Evolutionary conservation across 1,284 basidiomycete species (phyloP).

Genomic region (Ceratobasidium sp.): DNA sequence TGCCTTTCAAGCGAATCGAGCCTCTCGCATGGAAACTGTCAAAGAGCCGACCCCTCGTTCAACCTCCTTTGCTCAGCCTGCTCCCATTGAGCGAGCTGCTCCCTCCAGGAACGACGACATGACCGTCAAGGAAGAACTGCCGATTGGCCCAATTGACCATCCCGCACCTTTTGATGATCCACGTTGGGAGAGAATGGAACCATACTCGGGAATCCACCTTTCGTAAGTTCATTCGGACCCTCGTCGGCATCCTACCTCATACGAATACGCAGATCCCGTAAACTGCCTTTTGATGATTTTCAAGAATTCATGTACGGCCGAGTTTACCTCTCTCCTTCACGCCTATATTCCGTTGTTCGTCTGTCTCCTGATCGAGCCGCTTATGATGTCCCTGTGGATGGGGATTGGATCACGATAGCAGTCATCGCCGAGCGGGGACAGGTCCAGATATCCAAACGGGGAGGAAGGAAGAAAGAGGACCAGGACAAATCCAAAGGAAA

Average conservation of each 20-base stretch:
- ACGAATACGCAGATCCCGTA: slow-evolving; percentile 69
- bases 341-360: slow-evolving; percentile 86
- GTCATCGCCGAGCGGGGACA: slow-evolving; percentile 88
- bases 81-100: slow-evolving; percentile 12
- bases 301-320: slow-evolving; percentile 87
- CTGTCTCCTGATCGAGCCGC: slow-evolving; percentile 81
- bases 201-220: slow-evolving; percentile 89
- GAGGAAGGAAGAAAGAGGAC: slow-evolving; percentile 39
- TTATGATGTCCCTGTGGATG: slow-evolving; percentile 90
- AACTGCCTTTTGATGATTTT: slow-evolving; percentile 78
- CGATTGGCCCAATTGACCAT: slow-evolving; percentile 80
- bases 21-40: slow-evolving; percentile 3
- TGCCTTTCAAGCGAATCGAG: slow-evolving; percentile 33
- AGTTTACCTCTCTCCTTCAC: slow-evolving; percentile 88
- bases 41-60: slow-evolving; percentile 48
- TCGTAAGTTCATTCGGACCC: slow-evolving; percentile 65
- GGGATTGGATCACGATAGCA: slow-evolving; percentile 92
- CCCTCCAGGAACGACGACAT: slow-evolving; percentile 72
- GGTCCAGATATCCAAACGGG: slow-evolving; percentile 66
- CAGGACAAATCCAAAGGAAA: slow-evolving; percentile 39
- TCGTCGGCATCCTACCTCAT: slow-evolving; percentile 4
- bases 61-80: slow-evolving; percentile 51
- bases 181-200: slow-evolving; percentile 80
- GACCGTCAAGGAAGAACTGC: slow-evolving; percentile 78
- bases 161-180: slow-evolving; percentile 75